Evolutionary conservation across 495 filamentous ascomycete genomes (phyloP).

Genomic region (Xylaria cubensis): DNA sequence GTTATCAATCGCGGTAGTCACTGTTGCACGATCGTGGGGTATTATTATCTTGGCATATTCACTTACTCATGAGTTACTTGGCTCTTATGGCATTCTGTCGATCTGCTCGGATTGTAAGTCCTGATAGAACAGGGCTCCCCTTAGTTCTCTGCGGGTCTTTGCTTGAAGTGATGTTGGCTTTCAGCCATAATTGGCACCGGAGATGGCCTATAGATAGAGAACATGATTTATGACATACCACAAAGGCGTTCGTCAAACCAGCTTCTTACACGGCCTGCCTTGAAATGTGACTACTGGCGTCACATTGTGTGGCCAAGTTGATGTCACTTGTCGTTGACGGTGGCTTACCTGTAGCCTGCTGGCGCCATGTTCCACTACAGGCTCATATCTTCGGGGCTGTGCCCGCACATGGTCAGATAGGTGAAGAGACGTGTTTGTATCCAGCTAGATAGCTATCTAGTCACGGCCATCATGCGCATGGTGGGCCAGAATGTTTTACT

Average conservation of each 20-base stretch:
- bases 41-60: constrained; percentile 2
- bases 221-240: constrained; percentile 13
- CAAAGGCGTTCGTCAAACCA: neutral
- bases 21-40: constrained; percentile 17
- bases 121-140: neutral
- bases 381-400: neutral
- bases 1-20: neutral
- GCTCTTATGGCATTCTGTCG: neutral
- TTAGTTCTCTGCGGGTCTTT: neutral
- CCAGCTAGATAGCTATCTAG: neutral
- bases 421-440: neutral
- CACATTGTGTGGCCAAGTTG: neutral
- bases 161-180: neutral
- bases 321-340: neutral
- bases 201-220: neutral
- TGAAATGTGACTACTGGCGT: neutral
- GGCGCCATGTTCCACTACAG: constrained; percentile 1
- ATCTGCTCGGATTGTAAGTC: neutral
- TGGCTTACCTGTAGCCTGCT: neutral
- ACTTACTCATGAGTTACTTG: neutral
- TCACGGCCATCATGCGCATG: neutral
- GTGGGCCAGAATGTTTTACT: neutral
- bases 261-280: neutral
- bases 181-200: neutral
- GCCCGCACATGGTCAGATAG: neutral